Percentiles rank a stretch among this genome's conserved stretches.
phyloP scores from a whole-genome alignment of 78 protist genomes.

The Chrysochromulina tobinii region DNA sequence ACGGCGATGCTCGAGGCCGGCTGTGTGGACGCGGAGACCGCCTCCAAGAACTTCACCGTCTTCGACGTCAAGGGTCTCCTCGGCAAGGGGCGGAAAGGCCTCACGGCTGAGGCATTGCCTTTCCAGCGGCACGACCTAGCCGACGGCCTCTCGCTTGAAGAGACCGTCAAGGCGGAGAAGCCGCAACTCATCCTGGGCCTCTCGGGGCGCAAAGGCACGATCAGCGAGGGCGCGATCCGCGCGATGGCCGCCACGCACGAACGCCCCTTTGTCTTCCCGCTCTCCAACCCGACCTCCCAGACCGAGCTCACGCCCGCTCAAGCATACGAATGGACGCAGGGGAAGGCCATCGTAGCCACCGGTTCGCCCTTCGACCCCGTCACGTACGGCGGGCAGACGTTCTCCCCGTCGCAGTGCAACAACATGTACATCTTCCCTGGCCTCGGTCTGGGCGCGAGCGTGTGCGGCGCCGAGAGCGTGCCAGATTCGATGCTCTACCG shows the following conservation, averaged over 20 bases:
- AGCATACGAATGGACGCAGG: slow-evolving; percentile 54
- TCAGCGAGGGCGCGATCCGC: slow-evolving; percentile 77
- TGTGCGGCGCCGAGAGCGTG: slow-evolving; percentile 12
- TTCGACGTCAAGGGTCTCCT: neutral
- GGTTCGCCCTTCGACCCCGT: slow-evolving; percentile 67
- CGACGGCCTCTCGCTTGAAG: neutral
- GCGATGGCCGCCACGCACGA: slow-evolving; percentile 49
- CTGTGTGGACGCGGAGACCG: neutral
- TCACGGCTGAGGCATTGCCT: no score
- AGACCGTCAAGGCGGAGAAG: slow-evolving; percentile 38
- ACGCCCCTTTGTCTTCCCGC: slow-evolving; percentile 90
- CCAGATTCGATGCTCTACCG: slow-evolving; percentile 21
- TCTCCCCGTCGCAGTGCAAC: slow-evolving; percentile 61
- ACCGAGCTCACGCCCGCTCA: slow-evolving; percentile 63
- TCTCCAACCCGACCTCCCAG: slow-evolving; percentile 69
- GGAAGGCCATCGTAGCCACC: slow-evolving; percentile 59
- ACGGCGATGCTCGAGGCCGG: neutral
- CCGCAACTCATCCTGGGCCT: slow-evolving; percentile 92
- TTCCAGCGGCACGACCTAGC: neutral
- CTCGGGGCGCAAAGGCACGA: slow-evolving; percentile 68
- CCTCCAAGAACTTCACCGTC: neutral
- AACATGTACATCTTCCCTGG: slow-evolving; percentile 80
- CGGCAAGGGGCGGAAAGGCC: neutral
- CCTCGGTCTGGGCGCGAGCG: slow-evolving; percentile 60
- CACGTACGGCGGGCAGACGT: neutral